These are phyloP conservation scores for Nicotiana tabacum DNA, from an alignment of 257 asterid species.

Conservation along the genomic window DNA sequence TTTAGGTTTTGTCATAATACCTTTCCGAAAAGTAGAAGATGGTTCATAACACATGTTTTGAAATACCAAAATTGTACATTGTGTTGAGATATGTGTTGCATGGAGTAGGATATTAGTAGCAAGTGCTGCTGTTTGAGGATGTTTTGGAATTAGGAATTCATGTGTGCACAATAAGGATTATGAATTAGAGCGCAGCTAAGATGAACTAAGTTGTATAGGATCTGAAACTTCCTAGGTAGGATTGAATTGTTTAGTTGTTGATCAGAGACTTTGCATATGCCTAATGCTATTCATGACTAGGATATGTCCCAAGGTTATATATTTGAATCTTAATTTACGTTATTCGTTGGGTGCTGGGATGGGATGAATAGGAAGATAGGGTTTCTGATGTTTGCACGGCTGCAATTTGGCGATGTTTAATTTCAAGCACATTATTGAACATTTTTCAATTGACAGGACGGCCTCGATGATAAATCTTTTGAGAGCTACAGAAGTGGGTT, in stretches of 20 bases:
- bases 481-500: slow-evolving; percentile 75
- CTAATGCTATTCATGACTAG: not conserved
- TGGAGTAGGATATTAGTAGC: not conserved
- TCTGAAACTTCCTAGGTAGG: not conserved
- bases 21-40: not conserved
- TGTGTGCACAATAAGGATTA: not conserved
- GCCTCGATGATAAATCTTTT: slow-evolving; percentile 65
- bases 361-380: not conserved
- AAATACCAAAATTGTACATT: not conserved
- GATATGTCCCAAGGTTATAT: not conserved
- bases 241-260: not conserved
- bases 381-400: not conserved
- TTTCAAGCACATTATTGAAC: slow-evolving; percentile 16
- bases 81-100: not conserved
- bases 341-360: not conserved
- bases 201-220: not conserved
- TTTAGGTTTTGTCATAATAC: not conserved
- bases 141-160: not conserved
- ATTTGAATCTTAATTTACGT: not conserved
- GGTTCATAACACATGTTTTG: not conserved
- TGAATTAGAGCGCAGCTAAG: not conserved
- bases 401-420: not conserved
- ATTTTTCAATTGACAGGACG: slow-evolving; percentile 43
- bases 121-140: not conserved
- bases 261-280: not conserved